Base-by-base conservation (phyloP, 768 basidiomycete genomes). In the Polyporus arcularius region DNA sequence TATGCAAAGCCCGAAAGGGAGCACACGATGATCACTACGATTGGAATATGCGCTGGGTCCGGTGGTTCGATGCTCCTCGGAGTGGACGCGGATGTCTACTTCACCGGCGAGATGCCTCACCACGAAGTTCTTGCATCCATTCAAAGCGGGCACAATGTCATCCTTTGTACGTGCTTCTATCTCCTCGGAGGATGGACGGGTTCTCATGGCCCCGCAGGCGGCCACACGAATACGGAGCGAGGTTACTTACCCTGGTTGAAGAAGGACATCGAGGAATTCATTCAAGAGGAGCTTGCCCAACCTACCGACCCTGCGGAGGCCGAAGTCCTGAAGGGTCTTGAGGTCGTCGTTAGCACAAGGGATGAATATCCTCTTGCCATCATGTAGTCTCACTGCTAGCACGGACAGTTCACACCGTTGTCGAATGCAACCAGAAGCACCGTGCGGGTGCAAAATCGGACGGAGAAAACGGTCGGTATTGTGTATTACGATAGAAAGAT, bases 181-280 rank as follows among this genome's bases (percentile, higher is more conserved):
- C 31, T 21, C 45, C 35, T 53, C 41, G 47, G 30, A 43, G 21
- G 50, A 21, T 7, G 31, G 18, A 15, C 61, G 39, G 57, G 40
- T 41, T 66, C 53, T 57, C 55, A 21, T 48, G 14, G 6, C 62
- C 66, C 64, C 70, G 61, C 65, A 92, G 91, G 90, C 71, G 92
- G 92, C 16, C 96, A 98, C 75, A 90, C 93, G 15, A 95, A 95
- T 75, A 96, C 96, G 46, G 96, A 98, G 76, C 90, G 96, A 35
- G 94, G 94, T 0, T 98, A 93, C 75, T 87, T 98, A 56, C 84
- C 87, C 16, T 77, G 85, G 26, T 82, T 98, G 35, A 87, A 87
- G 41, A 73, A 78, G 12, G 87, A 85, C 74, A 78, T 98, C 62
- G 49, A 58, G 70, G 73, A 61, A 65, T 70, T 50, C 83, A 87